phyloP scores from a whole-genome alignment of 768 basidiomycete species.

The Russula foetens region DNA sequence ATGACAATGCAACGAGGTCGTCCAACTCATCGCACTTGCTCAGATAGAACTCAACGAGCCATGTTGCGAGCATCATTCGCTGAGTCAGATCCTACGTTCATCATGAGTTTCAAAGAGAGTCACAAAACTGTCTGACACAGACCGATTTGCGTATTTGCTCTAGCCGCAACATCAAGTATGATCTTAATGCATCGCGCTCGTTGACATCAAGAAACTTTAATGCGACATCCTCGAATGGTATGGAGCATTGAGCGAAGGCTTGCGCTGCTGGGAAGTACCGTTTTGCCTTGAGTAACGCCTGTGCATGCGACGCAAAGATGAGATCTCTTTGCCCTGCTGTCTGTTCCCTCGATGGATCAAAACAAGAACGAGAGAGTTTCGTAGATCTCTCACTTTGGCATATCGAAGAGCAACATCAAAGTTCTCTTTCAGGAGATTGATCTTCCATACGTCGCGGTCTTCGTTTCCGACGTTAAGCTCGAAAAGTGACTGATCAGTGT shows the following conservation, averaged over 20 bases:
- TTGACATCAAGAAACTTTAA: constrained; percentile 84
- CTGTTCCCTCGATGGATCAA: constrained; percentile 32
- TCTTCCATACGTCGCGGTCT: constrained; percentile 90
- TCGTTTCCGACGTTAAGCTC: constrained; percentile 84
- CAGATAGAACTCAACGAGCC: constrained; percentile 96
- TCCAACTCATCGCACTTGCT: constrained; percentile 96
- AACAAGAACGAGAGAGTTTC: neutral
- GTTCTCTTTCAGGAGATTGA: constrained; percentile 70
- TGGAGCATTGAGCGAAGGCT: constrained; percentile 82
- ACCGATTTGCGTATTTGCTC: constrained; percentile 82
- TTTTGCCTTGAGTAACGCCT: constrained; percentile 66
- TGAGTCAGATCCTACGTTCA: constrained; percentile 73
- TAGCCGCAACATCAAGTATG: constrained; percentile 81
- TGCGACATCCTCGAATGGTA: constrained; percentile 84
- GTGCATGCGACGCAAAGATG: constrained; percentile 77
- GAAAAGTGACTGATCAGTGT: constrained; percentile 80
- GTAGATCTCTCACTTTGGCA: constrained; percentile 52
- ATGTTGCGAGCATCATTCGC: constrained; percentile 95
- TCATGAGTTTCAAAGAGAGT: neutral
- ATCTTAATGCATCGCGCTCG: constrained; percentile 84
- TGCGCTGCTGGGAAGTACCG: constrained; percentile 90
- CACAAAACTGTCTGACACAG: constrained; percentile 22
- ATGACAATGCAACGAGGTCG: constrained; percentile 85
- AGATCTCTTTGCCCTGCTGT: constrained; percentile 81
- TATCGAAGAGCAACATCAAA: constrained; percentile 75